Evolutionary conservation across 768 basidiomycete genomes (phyloP).

Genomic region (Gloeostereum incarnatum): DNA sequence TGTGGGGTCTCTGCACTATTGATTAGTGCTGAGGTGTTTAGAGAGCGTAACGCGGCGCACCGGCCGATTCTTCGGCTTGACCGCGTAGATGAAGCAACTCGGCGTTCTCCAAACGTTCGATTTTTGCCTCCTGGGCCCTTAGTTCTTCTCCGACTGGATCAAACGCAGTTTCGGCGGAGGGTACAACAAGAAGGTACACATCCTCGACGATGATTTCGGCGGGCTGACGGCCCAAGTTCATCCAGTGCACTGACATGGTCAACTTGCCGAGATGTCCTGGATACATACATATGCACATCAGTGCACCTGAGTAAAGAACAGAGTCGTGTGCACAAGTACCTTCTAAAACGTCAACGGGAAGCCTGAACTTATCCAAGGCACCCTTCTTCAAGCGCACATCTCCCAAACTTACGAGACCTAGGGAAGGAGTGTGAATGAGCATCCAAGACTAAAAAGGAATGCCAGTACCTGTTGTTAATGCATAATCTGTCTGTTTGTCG

Average conservation of each 20-base stretch:
- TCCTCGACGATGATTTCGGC: conserved; percentile 90
- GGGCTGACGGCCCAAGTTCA: conserved; percentile 82
- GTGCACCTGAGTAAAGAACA: background rate
- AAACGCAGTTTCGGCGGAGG: conserved; percentile 56
- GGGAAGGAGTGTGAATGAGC: conserved; percentile 7
- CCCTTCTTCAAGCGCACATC: conserved; percentile 87
- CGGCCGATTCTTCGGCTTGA: conserved; percentile 39
- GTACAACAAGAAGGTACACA: conserved; percentile 88
- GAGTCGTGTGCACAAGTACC: conserved; percentile 30
- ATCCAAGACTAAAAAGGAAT: too few species aligned
- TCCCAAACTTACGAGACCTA: conserved; percentile 70
- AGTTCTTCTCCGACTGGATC: conserved; percentile 82
- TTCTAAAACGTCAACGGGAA: conserved; percentile 93
- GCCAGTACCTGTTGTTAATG: conserved; percentile 74
- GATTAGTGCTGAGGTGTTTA: background rate
- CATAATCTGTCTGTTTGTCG: conserved; percentile 90
- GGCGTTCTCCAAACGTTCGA: conserved; percentile 81
- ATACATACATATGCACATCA: background rate
- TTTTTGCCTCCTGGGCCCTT: conserved; percentile 77
- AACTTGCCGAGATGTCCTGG: conserved; percentile 81
- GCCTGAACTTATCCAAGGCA: conserved; percentile 88
- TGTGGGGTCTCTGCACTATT: conserved; percentile 45
- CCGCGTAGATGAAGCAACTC: conserved; percentile 70
- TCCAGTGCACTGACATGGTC: conserved; percentile 81
- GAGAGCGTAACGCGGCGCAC: conserved; percentile 19